Evolutionary conservation across 208 protist species (phyloP).

Genomic region (Lotmaria passim): DNA sequence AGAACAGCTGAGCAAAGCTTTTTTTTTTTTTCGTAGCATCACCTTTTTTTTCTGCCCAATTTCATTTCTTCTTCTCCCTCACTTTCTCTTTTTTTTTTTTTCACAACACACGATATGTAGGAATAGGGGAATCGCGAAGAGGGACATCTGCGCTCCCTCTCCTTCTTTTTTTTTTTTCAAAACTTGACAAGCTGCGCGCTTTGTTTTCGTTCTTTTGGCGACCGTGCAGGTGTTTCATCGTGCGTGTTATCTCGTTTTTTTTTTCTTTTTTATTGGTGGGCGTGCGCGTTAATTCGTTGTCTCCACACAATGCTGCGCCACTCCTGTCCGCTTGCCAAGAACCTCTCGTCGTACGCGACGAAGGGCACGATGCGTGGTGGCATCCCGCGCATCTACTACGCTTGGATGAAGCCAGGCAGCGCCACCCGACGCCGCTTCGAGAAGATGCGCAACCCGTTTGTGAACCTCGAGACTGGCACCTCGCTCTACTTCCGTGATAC

Average conservation of each 20-base stretch:
- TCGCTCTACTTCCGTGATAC: slow-evolving; percentile 94
- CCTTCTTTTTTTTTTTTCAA: no score
- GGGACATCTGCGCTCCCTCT: no score
- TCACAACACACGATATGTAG: no score
- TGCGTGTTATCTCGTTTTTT: background rate
- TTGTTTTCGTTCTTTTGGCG: no score
- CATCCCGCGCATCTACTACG: slow-evolving; percentile 93
- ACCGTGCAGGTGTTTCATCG: no score
- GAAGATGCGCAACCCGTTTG: slow-evolving; percentile 95
- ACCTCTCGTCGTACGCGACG: slow-evolving; percentile 87
- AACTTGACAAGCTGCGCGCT: no score
- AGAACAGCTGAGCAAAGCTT: no score
- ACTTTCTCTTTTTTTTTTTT: no score
- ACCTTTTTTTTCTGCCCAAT: background rate
- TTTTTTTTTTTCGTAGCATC: background rate
- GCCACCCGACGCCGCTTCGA: slow-evolving; percentile 91
- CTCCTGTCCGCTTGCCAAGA: slow-evolving; percentile 55
- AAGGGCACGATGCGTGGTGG: slow-evolving; percentile 93
- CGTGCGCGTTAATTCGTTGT: background rate
- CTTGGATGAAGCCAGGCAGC: slow-evolving; percentile 92
- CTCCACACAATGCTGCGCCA: slow-evolving; percentile 55
- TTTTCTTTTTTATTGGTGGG: background rate
- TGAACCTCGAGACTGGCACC: slow-evolving; percentile 90
- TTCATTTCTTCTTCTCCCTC: no score
- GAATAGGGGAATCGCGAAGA: no score